Conservation (phyloP, 805 yeast species). For the Yamadazyma insecticola region DNA sequence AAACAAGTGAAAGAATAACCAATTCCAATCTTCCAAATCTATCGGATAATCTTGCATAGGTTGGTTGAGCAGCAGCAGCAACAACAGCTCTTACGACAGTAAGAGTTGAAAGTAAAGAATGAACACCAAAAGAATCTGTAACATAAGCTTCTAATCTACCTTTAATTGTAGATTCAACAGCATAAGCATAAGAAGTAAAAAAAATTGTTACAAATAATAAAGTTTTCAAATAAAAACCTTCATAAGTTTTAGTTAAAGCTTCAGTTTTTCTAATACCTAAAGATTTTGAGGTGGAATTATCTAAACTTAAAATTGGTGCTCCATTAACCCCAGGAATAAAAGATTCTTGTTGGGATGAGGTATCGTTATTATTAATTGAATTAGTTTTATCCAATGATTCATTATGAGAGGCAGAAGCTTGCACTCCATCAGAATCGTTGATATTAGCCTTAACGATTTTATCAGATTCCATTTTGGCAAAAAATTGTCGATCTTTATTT, state of each 20-base stretch:
- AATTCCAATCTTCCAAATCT: conserved; percentile 61
- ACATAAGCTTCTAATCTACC: conserved; percentile 43
- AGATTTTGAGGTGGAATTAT: conserved; percentile 19
- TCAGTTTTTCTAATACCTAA: conserved; percentile 57
- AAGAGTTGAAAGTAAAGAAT: conserved; percentile 56
- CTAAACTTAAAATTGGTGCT: conserved; percentile 6
- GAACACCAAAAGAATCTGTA: conserved; percentile 47
- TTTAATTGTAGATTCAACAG: conserved; percentile 10
- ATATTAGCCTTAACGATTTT: too few relatives aligned
- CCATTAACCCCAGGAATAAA: too few relatives aligned
- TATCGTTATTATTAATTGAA: too few relatives aligned
- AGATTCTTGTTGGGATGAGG: too few relatives aligned
- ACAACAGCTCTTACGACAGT: conserved; percentile 55
- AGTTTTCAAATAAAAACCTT: conserved; percentile 27
- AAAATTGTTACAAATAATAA: conserved; percentile 47
- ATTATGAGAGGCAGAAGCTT: too few relatives aligned
- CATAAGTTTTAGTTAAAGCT: conserved; percentile 45
- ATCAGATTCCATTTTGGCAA: too few relatives aligned
- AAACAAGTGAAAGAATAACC: conserved; percentile 43
- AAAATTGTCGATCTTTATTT: too few relatives aligned
- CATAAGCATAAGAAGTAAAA: conserved; percentile 53
- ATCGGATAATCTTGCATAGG: conserved; percentile 61
- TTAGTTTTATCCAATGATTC: too few relatives aligned
- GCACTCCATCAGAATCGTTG: too few relatives aligned
- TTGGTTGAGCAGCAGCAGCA: conserved; percentile 64